Evolutionary conservation across 352 stramenopile genomes (phyloP), one percentile per base, ranked within the genome.

Genomic region (Thalassiosira delicatula): DNA sequence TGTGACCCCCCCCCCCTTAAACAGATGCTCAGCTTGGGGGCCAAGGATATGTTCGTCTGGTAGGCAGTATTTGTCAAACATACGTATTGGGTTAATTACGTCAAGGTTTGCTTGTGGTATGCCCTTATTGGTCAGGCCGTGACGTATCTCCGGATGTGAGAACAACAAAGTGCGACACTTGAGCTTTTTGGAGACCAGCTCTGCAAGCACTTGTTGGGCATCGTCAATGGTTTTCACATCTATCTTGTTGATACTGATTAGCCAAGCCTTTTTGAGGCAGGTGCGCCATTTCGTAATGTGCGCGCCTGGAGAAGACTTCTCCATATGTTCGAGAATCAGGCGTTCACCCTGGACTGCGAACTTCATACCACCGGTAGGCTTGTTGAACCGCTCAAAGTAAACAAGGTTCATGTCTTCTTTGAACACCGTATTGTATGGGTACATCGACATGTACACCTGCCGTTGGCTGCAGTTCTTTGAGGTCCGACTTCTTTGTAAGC

Each of bases 41-140:
- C 7, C 14, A 7, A 14, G 37, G 7, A 56, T n/a, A 49, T 49
- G 8, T 8, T 17, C 17, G 17, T 49, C 40, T 17, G 40, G 40
- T 17, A 49, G 8, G 8, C 17, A 8, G 17, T 17, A 49, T 17
- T 49, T 17, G 7, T 23, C 9, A n/a, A 56, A 23, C 46, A 56
- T 56, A 3, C 25, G 9, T 7, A 11, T 11, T 56, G 46, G 46
- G 17, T 66, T 66, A 19, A 66, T 25, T 66, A 46, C 17, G 29
- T 66, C 27, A 14, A 46, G 27, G 57, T 35, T 66, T 1, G 21
- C 30, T 42, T 66, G 57, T 23, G 60, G 60, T 2, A 68, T 46
- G 17, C 60, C 32, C 0, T 68, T 27, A 29, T 68, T 68, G 7
- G 60, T 54, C 19, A 68, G 33, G 29, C 23, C 60, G 17, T 46